phyloP scores from a whole-genome alignment of 345 rosid genomes.

The Syzygium jambos region DNA sequence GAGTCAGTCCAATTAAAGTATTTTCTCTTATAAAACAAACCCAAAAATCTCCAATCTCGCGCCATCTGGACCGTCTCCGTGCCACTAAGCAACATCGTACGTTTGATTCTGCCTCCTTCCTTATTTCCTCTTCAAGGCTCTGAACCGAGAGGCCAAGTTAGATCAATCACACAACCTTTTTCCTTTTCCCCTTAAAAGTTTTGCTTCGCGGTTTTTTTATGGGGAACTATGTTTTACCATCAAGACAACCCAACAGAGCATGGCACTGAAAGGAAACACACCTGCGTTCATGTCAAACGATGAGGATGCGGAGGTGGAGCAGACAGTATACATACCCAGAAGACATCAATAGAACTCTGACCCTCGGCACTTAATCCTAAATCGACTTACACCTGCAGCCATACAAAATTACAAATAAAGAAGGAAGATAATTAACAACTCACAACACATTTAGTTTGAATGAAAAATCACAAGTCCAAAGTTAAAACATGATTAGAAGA shows the following conservation, averaged over 20 bases:
- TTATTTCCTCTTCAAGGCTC: background rate
- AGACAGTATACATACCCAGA: background rate
- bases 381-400: slow-evolving; percentile 17
- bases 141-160: background rate
- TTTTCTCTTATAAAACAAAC: background rate
- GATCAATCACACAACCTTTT: background rate
- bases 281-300: background rate
- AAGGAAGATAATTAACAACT: background rate
- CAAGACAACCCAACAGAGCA: background rate
- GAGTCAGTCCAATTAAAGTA: background rate
- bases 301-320: background rate
- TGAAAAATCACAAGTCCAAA: background rate
- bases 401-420: slow-evolving; percentile 4
- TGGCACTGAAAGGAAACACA: background rate
- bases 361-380: background rate
- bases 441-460: background rate
- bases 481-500: background rate
- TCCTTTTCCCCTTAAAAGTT: background rate
- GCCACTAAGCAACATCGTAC: background rate
- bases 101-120: background rate
- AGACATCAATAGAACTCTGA: background rate
- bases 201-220: background rate
- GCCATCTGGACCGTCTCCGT: background rate
- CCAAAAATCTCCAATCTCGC: background rate
- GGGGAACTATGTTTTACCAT: background rate